These are phyloP conservation scores for Persicaria maculosa DNA, from an alignment of 148 eudicot species.

Conservation along the genomic window DNA sequence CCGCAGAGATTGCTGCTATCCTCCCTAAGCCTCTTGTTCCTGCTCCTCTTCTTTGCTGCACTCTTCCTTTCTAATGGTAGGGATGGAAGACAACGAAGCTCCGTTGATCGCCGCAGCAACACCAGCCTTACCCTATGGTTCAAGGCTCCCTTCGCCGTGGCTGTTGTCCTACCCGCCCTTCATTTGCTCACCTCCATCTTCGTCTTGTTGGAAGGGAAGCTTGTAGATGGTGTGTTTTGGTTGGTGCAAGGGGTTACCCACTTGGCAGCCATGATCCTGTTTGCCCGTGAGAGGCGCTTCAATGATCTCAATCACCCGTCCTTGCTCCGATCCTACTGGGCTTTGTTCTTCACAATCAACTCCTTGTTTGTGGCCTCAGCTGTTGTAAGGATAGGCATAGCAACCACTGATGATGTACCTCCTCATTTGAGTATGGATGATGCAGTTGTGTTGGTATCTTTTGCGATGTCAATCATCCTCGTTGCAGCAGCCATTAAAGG, in stretches of 20 bases:
- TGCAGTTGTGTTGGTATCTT: constrained; percentile 28
- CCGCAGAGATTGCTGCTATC: constrained; percentile 64
- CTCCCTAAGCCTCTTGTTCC: constrained; percentile 44
- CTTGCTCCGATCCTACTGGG: constrained; percentile 55
- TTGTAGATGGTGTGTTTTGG: constrained; percentile 59
- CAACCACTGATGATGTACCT: not conserved
- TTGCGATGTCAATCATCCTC: constrained; percentile 40
- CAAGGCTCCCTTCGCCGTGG: constrained; percentile 35
- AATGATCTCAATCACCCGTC: constrained; percentile 44
- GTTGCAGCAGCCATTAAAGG: constrained; percentile 43
- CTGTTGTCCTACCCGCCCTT: constrained; percentile 29
- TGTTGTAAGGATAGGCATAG: constrained; percentile 28
- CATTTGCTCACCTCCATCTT: constrained; percentile 32
- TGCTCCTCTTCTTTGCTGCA: constrained; percentile 39
- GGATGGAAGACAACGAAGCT: constrained; percentile 6
- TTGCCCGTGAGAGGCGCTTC: constrained; percentile 60
- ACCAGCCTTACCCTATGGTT: constrained; percentile 34
- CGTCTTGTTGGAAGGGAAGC: constrained; percentile 37
- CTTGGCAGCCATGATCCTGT: constrained; percentile 33
- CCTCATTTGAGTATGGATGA: constrained; percentile 40
- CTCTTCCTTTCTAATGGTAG: too few relatives aligned
- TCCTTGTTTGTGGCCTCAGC: constrained; percentile 45
- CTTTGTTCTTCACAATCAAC: constrained; percentile 32
- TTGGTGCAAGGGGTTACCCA: constrained; percentile 53
- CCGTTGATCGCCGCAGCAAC: constrained; percentile 15